Evolutionary conservation across 805 yeast species (phyloP), one percentile per base, ranked within the genome.

Genomic region (Teunomyces tritomae): DNA sequence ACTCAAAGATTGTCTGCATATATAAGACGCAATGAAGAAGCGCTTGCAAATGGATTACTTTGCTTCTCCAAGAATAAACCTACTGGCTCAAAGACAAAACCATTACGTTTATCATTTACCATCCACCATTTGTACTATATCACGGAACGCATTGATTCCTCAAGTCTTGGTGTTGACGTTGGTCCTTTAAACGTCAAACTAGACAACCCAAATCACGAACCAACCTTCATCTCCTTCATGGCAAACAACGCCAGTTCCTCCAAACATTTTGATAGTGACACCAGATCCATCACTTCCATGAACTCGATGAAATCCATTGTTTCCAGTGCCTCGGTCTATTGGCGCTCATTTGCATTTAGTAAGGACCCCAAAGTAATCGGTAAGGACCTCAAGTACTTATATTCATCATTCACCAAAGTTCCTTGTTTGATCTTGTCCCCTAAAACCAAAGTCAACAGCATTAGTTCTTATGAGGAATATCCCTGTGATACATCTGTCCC

Each of bases 401-500:
- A 81, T 58, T 76, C 83, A 13, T 82, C 85, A 3, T 84, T 83
- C 61, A 79, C 86, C 3, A 83, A 83, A 52, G 67, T 83, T 26
- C 88, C 89, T 0, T 82, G 87, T 58, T 69, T 83, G 44, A 66
- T 85, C 30, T 59, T 83, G 47, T 77, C 83, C 9, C 84, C 84
- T 8, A 84, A 81, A 51, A 72, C 80, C 5, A 80, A 80, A 51
- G 77, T 84, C 13, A 77, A 72, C 51, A 65, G 80, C 39, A 83
- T 83, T 27, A 75, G 71, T 43, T 82, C 83, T 2, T 84, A 82
- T 59, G 87, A 83, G 56, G 88, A 83, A 58, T 83, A 79, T 58
- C 89, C 88, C 0, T 83, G 84, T 59, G 89, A 84, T 57, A 82
- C 87, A 3, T 76, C 85, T 4, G 83, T 84, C 7, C 88, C 89